phyloP scores from a whole-genome alignment of 2,329 filamentous ascomycete species.

The Xylariaceae sp. region DNA sequence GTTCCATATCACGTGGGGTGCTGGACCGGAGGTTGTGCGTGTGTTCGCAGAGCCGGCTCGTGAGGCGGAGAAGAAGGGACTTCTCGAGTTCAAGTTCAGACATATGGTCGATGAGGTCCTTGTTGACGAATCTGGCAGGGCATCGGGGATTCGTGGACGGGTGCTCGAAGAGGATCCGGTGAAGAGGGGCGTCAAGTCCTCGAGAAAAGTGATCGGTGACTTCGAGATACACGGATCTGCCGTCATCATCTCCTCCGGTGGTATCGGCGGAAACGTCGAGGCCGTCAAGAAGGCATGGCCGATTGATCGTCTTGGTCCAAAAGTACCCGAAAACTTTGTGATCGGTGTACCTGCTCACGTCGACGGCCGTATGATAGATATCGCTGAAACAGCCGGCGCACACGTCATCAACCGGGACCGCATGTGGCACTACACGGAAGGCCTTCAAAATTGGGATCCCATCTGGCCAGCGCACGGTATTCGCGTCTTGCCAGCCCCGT shows the following conservation, averaged over 20 bases:
- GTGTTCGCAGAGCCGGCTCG: conserved; percentile 53
- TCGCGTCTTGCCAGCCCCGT: conserved; percentile 55
- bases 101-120: conserved; percentile 54
- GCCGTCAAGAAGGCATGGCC: conserved; percentile 56
- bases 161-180: conserved; percentile 48
- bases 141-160: conserved; percentile 48
- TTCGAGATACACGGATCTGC: conserved; percentile 52
- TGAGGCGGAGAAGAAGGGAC: conserved; percentile 46
- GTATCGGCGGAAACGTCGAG: conserved; percentile 58
- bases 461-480: conserved; percentile 60
- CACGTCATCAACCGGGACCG: conserved; percentile 55
- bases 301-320: conserved; percentile 50
- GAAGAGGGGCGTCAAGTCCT: conserved; percentile 48
- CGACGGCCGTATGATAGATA: conserved; percentile 58
- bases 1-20: conserved; percentile 60
- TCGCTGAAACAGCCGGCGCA: conserved; percentile 48
- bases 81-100: conserved; percentile 51
- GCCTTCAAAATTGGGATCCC: conserved; percentile 55
- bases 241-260: conserved; percentile 52
- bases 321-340: conserved; percentile 52
- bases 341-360: conserved; percentile 58
- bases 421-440: conserved; percentile 65
- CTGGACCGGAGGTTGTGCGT: conserved; percentile 54
- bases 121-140: conserved; percentile 47
- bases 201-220: conserved; percentile 41